These are phyloP conservation scores for Xylaria intraflava DNA, from an alignment of 495 filamentous ascomycete species.

Conservation along the genomic window DNA sequence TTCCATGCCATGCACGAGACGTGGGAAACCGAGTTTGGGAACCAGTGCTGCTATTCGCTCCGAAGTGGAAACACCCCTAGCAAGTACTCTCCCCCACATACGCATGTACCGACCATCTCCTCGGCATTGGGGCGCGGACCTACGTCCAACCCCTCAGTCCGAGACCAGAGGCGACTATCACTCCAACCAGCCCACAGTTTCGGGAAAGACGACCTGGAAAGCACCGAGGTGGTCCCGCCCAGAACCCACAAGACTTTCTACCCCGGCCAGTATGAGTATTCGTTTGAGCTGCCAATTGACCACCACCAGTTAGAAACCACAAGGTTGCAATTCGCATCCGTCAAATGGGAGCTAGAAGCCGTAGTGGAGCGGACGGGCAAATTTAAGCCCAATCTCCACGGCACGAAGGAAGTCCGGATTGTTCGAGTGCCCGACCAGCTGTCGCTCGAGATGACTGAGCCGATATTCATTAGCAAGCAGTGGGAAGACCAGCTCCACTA, in stretches of 20 bases:
- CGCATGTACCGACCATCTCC: slow-evolving; percentile 18
- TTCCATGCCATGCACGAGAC: slow-evolving; percentile 64
- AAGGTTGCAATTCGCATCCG: slow-evolving; percentile 78
- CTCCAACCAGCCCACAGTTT: slow-evolving; percentile 83
- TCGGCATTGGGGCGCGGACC: slow-evolving; percentile 21
- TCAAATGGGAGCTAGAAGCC: slow-evolving; percentile 85
- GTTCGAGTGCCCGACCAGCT: slow-evolving; percentile 86
- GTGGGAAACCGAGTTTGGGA: slow-evolving; percentile 56
- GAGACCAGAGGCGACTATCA: slow-evolving; percentile 59
- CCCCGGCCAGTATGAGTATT: slow-evolving; percentile 88
- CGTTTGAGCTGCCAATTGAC: slow-evolving; percentile 91
- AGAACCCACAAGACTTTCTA: slow-evolving; percentile 87
- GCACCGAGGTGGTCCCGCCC: slow-evolving; percentile 58
- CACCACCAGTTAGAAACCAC: slow-evolving; percentile 89
- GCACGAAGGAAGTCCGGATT: slow-evolving; percentile 75
- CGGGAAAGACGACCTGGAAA: slow-evolving; percentile 65
- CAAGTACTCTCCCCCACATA: neutral
- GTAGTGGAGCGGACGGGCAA: slow-evolving; percentile 83
- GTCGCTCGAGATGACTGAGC: slow-evolving; percentile 88
- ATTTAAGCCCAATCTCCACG: slow-evolving; percentile 84
- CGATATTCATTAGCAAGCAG: slow-evolving; percentile 91
- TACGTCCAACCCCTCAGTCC: slow-evolving; percentile 32
- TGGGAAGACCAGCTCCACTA: slow-evolving; percentile 99
- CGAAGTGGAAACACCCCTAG: slow-evolving; percentile 14
- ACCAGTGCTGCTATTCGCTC: slow-evolving; percentile 43